Conservation (phyloP, 2,329 filamentous ascomycete genomes). For the Ophiostoma triangulosporum region DNA sequence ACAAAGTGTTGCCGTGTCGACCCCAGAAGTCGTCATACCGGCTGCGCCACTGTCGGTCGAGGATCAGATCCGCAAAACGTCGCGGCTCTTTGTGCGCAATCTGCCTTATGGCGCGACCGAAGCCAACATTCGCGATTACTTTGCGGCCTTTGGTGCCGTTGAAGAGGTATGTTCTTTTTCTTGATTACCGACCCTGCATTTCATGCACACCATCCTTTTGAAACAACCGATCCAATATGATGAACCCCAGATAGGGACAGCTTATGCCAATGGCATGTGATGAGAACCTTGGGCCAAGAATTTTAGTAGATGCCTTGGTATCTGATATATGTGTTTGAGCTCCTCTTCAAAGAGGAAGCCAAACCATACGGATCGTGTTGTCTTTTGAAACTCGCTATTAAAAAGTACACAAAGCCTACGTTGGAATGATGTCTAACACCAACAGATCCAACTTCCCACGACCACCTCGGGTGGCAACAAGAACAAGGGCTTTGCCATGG, state of each 20-base stretch:
- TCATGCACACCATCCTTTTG: neutral
- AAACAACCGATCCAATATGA: constrained; percentile 39
- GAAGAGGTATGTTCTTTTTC: constrained; percentile 64
- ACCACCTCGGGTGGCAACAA: constrained; percentile 64
- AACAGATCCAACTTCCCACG: constrained; percentile 73
- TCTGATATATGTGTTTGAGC: constrained; percentile 39
- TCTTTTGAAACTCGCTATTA: neutral
- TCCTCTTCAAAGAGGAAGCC: neutral
- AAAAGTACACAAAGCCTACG: neutral
- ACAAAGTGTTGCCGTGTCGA: neutral
- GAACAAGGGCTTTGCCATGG: constrained; percentile 84
- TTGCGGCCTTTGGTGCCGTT: constrained; percentile 58
- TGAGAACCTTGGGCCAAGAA: constrained; percentile 77
- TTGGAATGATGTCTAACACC: neutral
- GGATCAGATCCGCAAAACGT: constrained; percentile 55
- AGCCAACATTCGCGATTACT: constrained; percentile 60
- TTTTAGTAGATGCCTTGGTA: constrained; percentile 99
- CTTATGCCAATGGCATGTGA: constrained; percentile 85
- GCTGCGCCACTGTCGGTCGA: constrained; percentile 28
- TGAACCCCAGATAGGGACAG: constrained; percentile 99
- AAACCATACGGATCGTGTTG: neutral
- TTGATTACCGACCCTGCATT: neutral
- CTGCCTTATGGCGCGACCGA: constrained; percentile 68
- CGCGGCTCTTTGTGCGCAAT: constrained; percentile 79
- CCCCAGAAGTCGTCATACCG: neutral